These are phyloP conservation scores for Geotrichum histeridarum DNA, from an alignment of 1,139 yeast species.

Conservation along the genomic window DNA sequence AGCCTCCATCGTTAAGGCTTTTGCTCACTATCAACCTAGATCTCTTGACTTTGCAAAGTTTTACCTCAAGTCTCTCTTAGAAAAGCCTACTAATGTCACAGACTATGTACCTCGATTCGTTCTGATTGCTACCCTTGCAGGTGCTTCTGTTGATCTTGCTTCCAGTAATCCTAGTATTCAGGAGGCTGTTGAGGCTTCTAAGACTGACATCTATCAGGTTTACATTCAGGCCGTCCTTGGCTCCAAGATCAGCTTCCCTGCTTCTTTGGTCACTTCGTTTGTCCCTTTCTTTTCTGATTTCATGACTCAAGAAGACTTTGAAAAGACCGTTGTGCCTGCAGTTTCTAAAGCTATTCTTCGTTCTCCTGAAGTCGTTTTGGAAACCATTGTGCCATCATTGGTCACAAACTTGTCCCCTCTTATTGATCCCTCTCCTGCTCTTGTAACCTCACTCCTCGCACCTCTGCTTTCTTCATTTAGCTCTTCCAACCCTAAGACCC, in stretches of 20 bases:
- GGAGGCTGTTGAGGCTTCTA: slow-evolving; percentile 23
- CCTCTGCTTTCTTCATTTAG: slow-evolving; percentile 64
- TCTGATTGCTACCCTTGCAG: slow-evolving; percentile 30
- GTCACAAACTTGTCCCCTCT: slow-evolving; percentile 39
- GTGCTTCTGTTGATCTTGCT: slow-evolving; percentile 30
- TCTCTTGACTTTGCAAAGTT: slow-evolving; percentile 21
- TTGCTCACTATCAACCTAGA: slow-evolving; percentile 16
- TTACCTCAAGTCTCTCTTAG: slow-evolving; percentile 23
- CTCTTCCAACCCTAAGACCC: slow-evolving; percentile 63
- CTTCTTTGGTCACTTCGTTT: slow-evolving; percentile 34
- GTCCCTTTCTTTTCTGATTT: slow-evolving; percentile 44
- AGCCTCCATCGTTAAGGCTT: slow-evolving; percentile 24
- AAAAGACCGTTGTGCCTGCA: slow-evolving; percentile 48
- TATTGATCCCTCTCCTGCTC: slow-evolving; percentile 40
- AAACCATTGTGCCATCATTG: slow-evolving; percentile 48
- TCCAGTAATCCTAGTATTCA: slow-evolving; percentile 28
- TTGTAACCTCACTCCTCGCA: slow-evolving; percentile 49
- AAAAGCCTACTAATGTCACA: slow-evolving; percentile 19
- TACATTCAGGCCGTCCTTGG: slow-evolving; percentile 34
- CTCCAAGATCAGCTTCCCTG: slow-evolving; percentile 28
- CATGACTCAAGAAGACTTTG: slow-evolving; percentile 44
- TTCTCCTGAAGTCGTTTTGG: slow-evolving; percentile 70
- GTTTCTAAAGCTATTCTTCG: slow-evolving; percentile 75
- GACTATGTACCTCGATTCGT: slow-evolving; percentile 24
- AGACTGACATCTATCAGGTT: slow-evolving; percentile 25